Evolutionary conservation across 257 asterid species (phyloP).

Genomic region (Forsythia viridissima): DNA sequence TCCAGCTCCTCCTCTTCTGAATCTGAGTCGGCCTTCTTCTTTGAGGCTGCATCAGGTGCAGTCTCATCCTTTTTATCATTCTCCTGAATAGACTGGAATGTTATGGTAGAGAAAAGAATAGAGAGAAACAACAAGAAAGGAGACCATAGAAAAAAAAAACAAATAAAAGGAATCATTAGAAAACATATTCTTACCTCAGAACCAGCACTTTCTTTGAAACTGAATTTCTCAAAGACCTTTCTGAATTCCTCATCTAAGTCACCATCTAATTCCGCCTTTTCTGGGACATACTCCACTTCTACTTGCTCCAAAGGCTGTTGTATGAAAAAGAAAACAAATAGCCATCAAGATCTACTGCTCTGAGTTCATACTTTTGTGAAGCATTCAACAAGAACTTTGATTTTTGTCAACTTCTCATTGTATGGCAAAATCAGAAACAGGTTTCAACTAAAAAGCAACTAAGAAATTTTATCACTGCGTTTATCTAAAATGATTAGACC

Average conservation of each 20-base stretch:
- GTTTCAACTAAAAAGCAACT: not conserved
- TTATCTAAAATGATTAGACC: not conserved
- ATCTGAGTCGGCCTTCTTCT: conserved; percentile 84
- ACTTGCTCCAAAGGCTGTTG: conserved; percentile 60
- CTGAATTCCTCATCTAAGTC: conserved; percentile 71
- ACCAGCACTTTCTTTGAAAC: conserved; percentile 47
- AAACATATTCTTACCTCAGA: conserved; percentile 54
- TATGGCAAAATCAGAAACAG: not conserved
- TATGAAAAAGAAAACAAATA: conserved; percentile 11
- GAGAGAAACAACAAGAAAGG: not conserved
- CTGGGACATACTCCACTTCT: conserved; percentile 91
- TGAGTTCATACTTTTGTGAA: not conserved
- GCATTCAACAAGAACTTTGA: not conserved
- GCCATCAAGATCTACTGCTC: not conserved
- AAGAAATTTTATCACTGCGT: not conserved
- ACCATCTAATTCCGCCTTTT: conserved; percentile 74
- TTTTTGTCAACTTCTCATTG: not conserved
- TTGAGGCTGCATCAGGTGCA: conserved; percentile 53
- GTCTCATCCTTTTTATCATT: conserved; percentile 61
- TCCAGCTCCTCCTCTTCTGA: conserved; percentile 87
- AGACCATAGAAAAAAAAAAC: not conserved
- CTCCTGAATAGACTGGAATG: conserved; percentile 45
- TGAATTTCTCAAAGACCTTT: conserved; percentile 89
- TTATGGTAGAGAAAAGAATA: not conserved
- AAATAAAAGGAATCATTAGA: not conserved